Base-by-base conservation (phyloP, 495 filamentous ascomycete genomes). In the Glutinoglossum americanum region DNA sequence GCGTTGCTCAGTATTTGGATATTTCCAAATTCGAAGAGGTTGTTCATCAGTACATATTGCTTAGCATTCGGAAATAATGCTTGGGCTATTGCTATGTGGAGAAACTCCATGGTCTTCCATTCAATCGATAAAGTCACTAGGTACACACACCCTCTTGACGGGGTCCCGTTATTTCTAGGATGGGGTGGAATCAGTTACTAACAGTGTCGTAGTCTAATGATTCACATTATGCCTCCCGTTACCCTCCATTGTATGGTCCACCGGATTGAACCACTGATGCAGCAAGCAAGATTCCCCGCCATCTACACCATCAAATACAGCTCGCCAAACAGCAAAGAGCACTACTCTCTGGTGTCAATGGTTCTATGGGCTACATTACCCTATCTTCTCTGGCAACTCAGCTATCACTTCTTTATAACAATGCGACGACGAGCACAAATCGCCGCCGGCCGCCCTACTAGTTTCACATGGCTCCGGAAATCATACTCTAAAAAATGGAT, bases 51-150 rank as follows among this genome's bases (percentile, higher is more conserved):
- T 61, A 85, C 88, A 13, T 97, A 85, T 68, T 97, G 92, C 63
- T 74, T 98, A 56, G 85, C 88, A 19, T 89, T 83, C 59, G 92
- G 92, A 57, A 98, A 98, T 69, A 98, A 98, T 66, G 92, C 92
- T 51, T 81, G 93, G 54, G 92, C 92, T 19, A 97, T 98, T 68
- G 93, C 92, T 60, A 96, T 98, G 90, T 98, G 92, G 92, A 81
- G 92, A 57, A 98, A 98, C 67, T 94, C 88, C 23, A 76, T 98
- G 69, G 92, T 98, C 39, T 97, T 98, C 71, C 92, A 98, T 70
- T 89, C 85, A 59, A 80, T 97, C 68, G 92, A 98, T 72, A 98
- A 98, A 68, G 77, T 94, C 56, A 89, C 87, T 37, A 89, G 85
- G 73, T 83, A 71, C 64, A 70, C 59, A 49, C 59, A 49, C 32